Evolutionary conservation across 2,329 filamentous ascomycete genomes (phyloP).

Genomic region (Volutella citrinella): DNA sequence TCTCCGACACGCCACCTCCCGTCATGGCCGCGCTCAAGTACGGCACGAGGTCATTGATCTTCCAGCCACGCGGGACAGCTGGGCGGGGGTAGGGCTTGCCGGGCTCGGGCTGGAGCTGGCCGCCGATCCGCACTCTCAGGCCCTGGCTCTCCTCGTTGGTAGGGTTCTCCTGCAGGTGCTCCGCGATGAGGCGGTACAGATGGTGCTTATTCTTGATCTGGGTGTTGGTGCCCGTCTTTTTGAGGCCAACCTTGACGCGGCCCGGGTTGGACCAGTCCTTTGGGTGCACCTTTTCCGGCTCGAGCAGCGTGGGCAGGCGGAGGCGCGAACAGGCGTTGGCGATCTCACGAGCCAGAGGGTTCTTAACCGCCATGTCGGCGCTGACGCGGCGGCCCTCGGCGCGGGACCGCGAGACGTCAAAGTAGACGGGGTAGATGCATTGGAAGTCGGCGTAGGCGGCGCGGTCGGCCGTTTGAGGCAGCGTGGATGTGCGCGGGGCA

Average conservation of each 20-base stretch:
- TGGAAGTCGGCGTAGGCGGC: constrained; percentile 71
- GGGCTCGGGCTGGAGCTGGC: constrained; percentile 60
- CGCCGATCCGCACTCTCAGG: constrained; percentile 69
- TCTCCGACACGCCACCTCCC: constrained; percentile 90
- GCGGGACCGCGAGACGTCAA: constrained; percentile 72
- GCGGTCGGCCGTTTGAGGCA: constrained; percentile 43
- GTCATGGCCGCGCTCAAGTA: constrained; percentile 86
- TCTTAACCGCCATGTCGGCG: constrained; percentile 68
- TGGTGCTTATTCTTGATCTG: constrained; percentile 76
- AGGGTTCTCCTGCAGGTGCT: constrained; percentile 74
- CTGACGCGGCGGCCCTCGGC: constrained; percentile 79
- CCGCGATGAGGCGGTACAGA: constrained; percentile 76
- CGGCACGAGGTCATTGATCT: constrained; percentile 79
- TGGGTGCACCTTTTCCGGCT: constrained; percentile 88
- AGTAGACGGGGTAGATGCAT: constrained; percentile 94
- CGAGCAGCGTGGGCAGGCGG: constrained; percentile 72
- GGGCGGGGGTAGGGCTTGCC: constrained; percentile 69
- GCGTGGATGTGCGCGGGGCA: constrained; percentile 27
- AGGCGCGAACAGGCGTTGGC: constrained; percentile 78
- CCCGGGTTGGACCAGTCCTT: constrained; percentile 98
- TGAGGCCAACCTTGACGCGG: constrained; percentile 74
- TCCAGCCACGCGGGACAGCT: constrained; percentile 83
- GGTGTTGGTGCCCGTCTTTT: constrained; percentile 19
- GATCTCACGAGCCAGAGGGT: constrained; percentile 87
- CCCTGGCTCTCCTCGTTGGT: constrained; percentile 67